Evolutionary conservation across 2,329 filamentous ascomycete genomes (phyloP).

Genomic region (Diaporthe citriasiana): DNA sequence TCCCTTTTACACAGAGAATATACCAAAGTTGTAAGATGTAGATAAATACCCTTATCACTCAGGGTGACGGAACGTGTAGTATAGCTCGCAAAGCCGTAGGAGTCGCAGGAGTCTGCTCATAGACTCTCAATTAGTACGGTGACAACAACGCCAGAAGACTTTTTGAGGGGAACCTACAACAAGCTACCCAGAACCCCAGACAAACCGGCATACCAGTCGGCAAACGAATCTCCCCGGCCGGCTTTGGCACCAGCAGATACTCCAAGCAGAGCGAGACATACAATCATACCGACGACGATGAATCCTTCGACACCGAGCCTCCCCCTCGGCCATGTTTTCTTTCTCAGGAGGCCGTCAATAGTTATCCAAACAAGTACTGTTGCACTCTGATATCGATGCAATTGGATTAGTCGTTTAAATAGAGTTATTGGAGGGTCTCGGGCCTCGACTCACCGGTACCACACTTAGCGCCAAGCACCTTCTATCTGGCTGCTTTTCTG

Average conservation of each 20-base stretch:
- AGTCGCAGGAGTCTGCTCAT: not conserved
- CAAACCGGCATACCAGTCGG: not conserved
- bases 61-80: not conserved
- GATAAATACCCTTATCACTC: too few relatives aligned
- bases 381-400: not conserved
- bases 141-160: not conserved
- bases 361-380: not conserved
- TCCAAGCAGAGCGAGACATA: not conserved
- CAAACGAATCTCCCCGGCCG: not conserved
- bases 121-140: not conserved
- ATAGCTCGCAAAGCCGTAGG: slow-evolving; percentile 8
- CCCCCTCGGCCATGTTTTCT: not conserved
- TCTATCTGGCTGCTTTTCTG: not conserved
- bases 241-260: not conserved
- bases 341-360: not conserved
- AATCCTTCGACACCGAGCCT: slow-evolving; percentile 13
- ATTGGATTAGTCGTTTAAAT: not conserved
- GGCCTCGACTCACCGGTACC: not conserved
- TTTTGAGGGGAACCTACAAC: too few relatives aligned
- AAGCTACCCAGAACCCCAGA: not conserved
- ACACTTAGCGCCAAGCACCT: not conserved
- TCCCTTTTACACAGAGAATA: too few relatives aligned
- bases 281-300: not conserved
- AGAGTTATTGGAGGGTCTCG: not conserved
- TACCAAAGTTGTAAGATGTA: too few relatives aligned